These are phyloP conservation scores for Cupressus sempervirens DNA, from an alignment of 75 land plant genomes.

Conservation along the genomic window DNA sequence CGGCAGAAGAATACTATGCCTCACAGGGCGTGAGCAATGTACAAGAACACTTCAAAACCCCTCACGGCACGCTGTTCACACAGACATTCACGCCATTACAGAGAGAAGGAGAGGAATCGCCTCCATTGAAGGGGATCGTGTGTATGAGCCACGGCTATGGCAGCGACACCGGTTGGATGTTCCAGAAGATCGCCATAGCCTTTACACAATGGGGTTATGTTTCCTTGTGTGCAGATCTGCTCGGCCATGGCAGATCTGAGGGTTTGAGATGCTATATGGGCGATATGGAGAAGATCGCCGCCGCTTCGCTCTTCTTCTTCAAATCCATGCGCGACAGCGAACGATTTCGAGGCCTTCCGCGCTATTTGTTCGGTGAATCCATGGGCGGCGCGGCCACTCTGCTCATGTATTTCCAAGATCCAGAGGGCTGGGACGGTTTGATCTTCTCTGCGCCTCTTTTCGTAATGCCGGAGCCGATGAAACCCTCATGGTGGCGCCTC, in stretches of 20 bases:
- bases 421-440: conserved; percentile 69
- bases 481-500: conserved; percentile 59
- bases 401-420: conserved; percentile 71
- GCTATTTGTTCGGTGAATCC: conserved; percentile 88
- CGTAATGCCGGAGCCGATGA: conserved; percentile 72
- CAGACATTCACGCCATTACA: conserved; percentile 61
- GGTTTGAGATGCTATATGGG: conserved; percentile 76
- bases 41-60: conserved; percentile 53
- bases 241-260: conserved; percentile 90
- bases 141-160: conserved; percentile 92
- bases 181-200: conserved; percentile 74
- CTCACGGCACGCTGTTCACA: conserved; percentile 76
- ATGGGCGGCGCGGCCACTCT: conserved; percentile 78
- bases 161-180: conserved; percentile 85
- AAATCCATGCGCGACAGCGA: conserved; percentile 36
- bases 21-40: conserved; percentile 61
- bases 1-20: conserved; percentile 76
- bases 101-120: not conserved
- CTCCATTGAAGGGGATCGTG: conserved; percentile 53
- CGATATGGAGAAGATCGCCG: conserved; percentile 62
- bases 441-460: conserved; percentile 85
- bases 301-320: conserved; percentile 55
- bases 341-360: conserved; percentile 42
- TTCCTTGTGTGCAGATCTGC: conserved; percentile 75
- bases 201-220: conserved; percentile 81